These are phyloP conservation scores for Pseudopediastrum boryanum DNA, from an alignment of 139 green algal species.

Conservation along the genomic window DNA sequence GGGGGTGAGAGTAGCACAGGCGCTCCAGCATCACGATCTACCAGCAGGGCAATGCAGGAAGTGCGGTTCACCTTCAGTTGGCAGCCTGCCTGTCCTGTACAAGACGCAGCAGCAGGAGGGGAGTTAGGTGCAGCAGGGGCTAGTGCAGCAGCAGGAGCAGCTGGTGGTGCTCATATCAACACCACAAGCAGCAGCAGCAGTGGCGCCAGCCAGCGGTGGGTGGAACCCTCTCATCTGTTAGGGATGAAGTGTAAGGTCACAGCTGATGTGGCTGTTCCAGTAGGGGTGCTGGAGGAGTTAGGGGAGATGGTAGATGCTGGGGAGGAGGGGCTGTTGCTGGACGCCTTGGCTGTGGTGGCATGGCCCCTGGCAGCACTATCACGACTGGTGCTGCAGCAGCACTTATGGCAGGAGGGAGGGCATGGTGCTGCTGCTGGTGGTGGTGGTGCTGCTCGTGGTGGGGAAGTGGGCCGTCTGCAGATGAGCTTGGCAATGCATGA, in stretches of 20 bases:
- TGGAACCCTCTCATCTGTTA: slow-evolving; percentile 1
- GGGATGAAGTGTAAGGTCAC: not conserved
- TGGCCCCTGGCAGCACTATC: slow-evolving; percentile 26
- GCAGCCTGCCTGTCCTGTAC: slow-evolving; percentile 9
- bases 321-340: slow-evolving; percentile 20
- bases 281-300: slow-evolving; percentile 5
- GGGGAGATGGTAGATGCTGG: slow-evolving; percentile 6
- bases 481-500: not conserved
- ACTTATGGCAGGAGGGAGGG: not conserved
- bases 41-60: not conserved
- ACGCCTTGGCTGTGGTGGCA: not conserved
- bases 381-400: not conserved
- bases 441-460: not conserved
- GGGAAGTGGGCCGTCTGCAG: not conserved
- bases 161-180: not conserved
- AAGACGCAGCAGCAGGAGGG: not conserved
- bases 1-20: not conserved
- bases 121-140: slow-evolving; percentile 2
- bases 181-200: not conserved
- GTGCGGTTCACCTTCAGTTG: slow-evolving; percentile 9
- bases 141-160: not conserved
- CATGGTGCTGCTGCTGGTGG: not conserved
- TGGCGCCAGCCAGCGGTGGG: not conserved
- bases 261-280: not conserved
- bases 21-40: slow-evolving; percentile 5